Evolutionary conservation across 1,139 yeast genomes (phyloP).

Genomic region (Arxiozyma heterogenica): DNA sequence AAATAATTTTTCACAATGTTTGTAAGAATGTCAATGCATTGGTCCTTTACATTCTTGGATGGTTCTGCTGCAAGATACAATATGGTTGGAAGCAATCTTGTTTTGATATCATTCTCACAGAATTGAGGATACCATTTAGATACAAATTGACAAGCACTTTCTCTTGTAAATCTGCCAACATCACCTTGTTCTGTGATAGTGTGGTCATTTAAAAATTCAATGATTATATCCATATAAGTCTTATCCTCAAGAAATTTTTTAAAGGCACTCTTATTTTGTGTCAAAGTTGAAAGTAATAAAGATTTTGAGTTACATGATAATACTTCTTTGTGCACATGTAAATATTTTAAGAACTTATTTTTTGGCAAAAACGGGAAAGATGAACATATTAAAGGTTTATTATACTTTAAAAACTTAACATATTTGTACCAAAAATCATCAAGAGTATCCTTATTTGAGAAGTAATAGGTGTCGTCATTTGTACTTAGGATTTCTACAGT

Average conservation of each 20-base stretch:
- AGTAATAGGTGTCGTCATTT: neutral
- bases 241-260: neutral
- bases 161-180: slow-evolving; percentile 67
- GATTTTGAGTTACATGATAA: slow-evolving; percentile 20
- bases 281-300: slow-evolving; percentile 15
- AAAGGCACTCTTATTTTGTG: neutral
- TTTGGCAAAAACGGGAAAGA: slow-evolving; percentile 16
- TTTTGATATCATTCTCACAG: neutral
- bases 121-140: slow-evolving; percentile 21
- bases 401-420: slow-evolving; percentile 11
- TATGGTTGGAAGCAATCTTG: slow-evolving; percentile 20
- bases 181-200: slow-evolving; percentile 66
- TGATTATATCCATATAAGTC: neutral
- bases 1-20: slow-evolving; percentile 12
- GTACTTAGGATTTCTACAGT: slow-evolving; percentile 1
- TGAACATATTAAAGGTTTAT: slow-evolving; percentile 13
- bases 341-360: slow-evolving; percentile 8
- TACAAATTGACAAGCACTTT: slow-evolving; percentile 39
- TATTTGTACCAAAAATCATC: slow-evolving; percentile 15
- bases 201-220: slow-evolving; percentile 46
- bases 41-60: slow-evolving; percentile 34
- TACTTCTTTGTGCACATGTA: slow-evolving; percentile 7
- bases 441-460: slow-evolving; percentile 1
- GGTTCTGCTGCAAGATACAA: slow-evolving; percentile 49
- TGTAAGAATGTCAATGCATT: neutral